Percentiles rank a stretch among this genome's conserved stretches.
Conservation (phyloP, 352 stramenopile species). For the Phytophthora pinifolia region DNA sequence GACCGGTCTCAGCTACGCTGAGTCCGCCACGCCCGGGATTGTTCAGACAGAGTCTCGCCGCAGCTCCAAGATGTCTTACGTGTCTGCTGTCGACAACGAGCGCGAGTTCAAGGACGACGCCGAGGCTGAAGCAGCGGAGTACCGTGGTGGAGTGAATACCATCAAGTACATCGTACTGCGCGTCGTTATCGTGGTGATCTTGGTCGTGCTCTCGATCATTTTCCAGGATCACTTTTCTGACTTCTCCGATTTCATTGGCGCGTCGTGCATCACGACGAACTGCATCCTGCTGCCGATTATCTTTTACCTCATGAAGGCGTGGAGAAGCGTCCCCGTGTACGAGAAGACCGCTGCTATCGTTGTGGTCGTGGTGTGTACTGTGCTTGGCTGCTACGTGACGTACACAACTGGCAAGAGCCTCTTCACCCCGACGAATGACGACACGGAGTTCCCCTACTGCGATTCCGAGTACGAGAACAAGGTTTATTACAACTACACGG, state of each 20-base stretch:
- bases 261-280: conserved; percentile 36
- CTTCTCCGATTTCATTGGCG: conserved; percentile 39
- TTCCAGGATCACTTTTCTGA: conserved; percentile 39
- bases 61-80: conserved; percentile 42
- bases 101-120: conserved; percentile 22
- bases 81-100: conserved; percentile 38
- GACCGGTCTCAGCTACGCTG: conserved; percentile 17
- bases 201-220: conserved; percentile 35
- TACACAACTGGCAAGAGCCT: conserved; percentile 27
- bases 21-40: conserved; percentile 18
- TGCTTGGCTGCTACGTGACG: conserved; percentile 25
- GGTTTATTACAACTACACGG: conserved; percentile 38
- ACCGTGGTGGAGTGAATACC: conserved; percentile 34
- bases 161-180: conserved; percentile 43
- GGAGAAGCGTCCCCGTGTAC: conserved; percentile 16
- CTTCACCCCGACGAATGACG: conserved; percentile 13
- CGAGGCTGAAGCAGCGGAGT: conserved; percentile 32
- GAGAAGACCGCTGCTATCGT: conserved; percentile 19
- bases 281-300: conserved; percentile 42
- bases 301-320: conserved; percentile 37
- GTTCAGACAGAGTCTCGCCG: conserved; percentile 23
- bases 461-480: conserved; percentile 31
- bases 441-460: conserved; percentile 31
- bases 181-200: conserved; percentile 38
- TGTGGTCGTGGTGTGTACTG: conserved; percentile 19